Evolutionary conservation across 371 early-diverging fungal genomes (phyloP).

Genomic region (Rhizopus stolonifer): DNA sequence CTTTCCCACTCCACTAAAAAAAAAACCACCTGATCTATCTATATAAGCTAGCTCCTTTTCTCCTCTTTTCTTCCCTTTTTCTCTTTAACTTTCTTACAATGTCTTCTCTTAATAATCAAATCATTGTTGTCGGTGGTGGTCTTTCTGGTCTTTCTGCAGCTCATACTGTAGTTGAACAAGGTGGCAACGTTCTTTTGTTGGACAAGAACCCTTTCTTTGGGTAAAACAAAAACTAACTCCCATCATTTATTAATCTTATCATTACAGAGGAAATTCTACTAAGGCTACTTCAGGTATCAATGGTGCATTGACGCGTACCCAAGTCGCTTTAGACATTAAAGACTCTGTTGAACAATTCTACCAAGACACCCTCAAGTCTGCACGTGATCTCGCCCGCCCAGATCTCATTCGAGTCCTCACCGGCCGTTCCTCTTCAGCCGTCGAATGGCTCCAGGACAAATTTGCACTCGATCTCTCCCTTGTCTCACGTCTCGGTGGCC

Average conservation of each 20-base stretch:
- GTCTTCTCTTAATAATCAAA: conserved; percentile 54
- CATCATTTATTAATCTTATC: conserved; percentile 8
- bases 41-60: background rate
- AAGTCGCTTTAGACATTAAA: conserved; percentile 62
- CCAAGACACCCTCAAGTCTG: conserved; percentile 86
- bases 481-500: conserved; percentile 90
- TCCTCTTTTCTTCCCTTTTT: conserved; percentile 4
- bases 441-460: conserved; percentile 91
- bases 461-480: conserved; percentile 86
- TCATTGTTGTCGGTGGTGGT: conserved; percentile 92
- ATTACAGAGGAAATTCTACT: conserved; percentile 79
- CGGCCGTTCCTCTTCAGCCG: conserved; percentile 82
- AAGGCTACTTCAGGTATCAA: conserved; percentile 99
- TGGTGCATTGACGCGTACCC: conserved; percentile 87
- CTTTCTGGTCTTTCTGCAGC: conserved; percentile 89
- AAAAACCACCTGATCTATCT: conserved; percentile 16
- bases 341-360: conserved; percentile 89
- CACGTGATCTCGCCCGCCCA: conserved; percentile 81
- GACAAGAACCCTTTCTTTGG: conserved; percentile 92
- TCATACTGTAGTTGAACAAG: conserved; percentile 83
- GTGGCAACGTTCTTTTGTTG: conserved; percentile 81
- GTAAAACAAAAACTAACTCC: conserved; percentile 22
- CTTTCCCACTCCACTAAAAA: background rate
- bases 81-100: conserved; percentile 15
- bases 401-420: conserved; percentile 87